phyloP scores from a whole-genome alignment of 805 yeast genomes.

The Wickerhamomyces ciferrii region DNA sequence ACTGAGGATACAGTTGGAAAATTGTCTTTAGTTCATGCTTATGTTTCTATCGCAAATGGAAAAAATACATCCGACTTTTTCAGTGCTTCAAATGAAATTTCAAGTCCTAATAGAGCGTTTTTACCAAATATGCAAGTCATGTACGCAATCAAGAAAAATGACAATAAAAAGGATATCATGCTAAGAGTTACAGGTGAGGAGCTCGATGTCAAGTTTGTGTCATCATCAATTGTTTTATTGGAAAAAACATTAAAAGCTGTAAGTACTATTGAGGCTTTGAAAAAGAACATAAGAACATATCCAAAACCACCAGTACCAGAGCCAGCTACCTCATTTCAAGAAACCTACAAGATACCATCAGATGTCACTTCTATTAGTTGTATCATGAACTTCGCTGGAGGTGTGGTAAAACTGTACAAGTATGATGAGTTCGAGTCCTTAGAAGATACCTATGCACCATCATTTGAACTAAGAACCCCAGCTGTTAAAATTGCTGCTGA shows the following conservation, averaged over 20 bases:
- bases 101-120: constrained; percentile 54
- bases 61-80: constrained; percentile 42
- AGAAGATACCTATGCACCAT: constrained; percentile 30
- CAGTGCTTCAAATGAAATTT: constrained; percentile 38
- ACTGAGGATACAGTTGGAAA: constrained; percentile 60
- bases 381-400: constrained; percentile 61
- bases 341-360: constrained; percentile 14
- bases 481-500: constrained; percentile 54
- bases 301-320: background rate
- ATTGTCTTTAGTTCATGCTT: constrained; percentile 63
- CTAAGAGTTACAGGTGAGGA: constrained; percentile 61
- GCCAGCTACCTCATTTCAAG: background rate
- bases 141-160: constrained; percentile 29
- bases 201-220: constrained; percentile 58
- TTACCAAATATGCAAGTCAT: constrained; percentile 63
- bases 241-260: constrained; percentile 48
- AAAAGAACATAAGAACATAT: constrained; percentile 12
- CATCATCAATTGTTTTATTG: constrained; percentile 48
- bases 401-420: constrained; percentile 41
- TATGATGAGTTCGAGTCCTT: constrained; percentile 33
- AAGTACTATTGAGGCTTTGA: constrained; percentile 33
- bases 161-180: constrained; percentile 31
- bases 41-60: constrained; percentile 68
- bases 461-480: constrained; percentile 69
- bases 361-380: constrained; percentile 40